Base-by-base conservation (phyloP, 129 eudicot genomes). In the Pittosporum tobira region DNA sequence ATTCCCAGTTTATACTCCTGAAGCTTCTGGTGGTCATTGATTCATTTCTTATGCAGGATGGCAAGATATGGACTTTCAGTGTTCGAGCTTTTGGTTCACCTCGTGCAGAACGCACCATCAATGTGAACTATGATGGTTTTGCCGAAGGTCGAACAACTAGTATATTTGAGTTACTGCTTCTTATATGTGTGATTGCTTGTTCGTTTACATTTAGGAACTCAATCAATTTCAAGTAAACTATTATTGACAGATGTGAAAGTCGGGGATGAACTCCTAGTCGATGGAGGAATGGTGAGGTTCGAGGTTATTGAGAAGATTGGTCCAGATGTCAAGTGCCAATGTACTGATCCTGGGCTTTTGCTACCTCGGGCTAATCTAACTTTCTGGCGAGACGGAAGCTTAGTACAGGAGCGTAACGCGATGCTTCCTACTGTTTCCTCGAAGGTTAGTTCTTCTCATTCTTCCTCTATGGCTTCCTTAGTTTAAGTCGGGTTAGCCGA, bases 221-320 rank as follows among this genome's bases (percentile, higher is more conserved):
- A 44, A 19, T 20, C n/a, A 49, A 28, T 27, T n/a, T 52, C 16
- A 18, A 8, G 21, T 29, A 3, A 30, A 30, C 57, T 59, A 9
- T 61, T 38, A 30, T 29, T 58, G 37, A 64, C 83, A 86, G 99
- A 91, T 74, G 86, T 91, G 67, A 74, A 81, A 70, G 91, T 81
- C 14, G 99, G 99, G 25, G 99, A 93, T 73, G 99, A 93, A 48
- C 94, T 93, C 54, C 81, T 87, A 37, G 96, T 93, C 14, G 99
- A 87, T 64, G 99, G 96, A 49, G 99, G 99, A 73, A 93, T 93
- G 99, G 99, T 81, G 75, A 88, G 96, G 65, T 93, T 87, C 79
- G 96, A 93, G 59, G 96, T 93, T 18, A 77, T 87, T 57, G 99
- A 93, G 77, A 87, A 84, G 67, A 79, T 93, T 71, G 99, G 99